Conservation (phyloP, 371 early-diverging fungal species). For the Entomophthora muscae region DNA sequence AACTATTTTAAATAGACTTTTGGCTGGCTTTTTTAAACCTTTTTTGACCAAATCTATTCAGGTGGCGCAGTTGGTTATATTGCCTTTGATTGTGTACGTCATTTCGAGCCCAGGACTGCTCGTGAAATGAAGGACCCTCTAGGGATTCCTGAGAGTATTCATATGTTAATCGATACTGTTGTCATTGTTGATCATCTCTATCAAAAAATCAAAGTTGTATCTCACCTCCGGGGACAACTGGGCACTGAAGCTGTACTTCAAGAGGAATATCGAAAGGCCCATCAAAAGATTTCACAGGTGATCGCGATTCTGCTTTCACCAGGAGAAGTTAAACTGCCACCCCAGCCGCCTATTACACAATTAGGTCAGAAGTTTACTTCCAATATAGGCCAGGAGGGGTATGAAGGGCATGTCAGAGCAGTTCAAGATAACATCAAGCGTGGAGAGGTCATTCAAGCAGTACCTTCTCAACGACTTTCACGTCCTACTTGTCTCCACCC, state of each 20-base stretch:
- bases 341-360: conserved; percentile 19
- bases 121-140: conserved; percentile 63
- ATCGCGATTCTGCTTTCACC: conserved; percentile 26
- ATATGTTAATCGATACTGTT: conserved; percentile 83
- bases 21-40: too few relatives aligned
- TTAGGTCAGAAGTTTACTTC: conserved; percentile 38
- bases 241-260: conserved; percentile 29
- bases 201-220: conserved; percentile 73
- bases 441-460: conserved; percentile 95
- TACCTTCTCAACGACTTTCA: conserved; percentile 79
- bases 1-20: too few relatives aligned
- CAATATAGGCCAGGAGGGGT: conserved; percentile 80
- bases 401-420: conserved; percentile 67
- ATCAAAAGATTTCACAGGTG: conserved; percentile 37
- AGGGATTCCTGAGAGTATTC: conserved; percentile 79
- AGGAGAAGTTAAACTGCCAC: conserved; percentile 26
- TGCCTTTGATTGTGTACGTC: conserved; percentile 86
- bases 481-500: conserved; percentile 80
- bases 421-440: conserved; percentile 78
- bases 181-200: conserved; percentile 88
- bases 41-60: too few relatives aligned
- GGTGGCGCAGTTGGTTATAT: conserved; percentile 96
- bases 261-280: conserved; percentile 41
- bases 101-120: conserved; percentile 81
- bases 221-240: conserved; percentile 61